phyloP scores from a whole-genome alignment of 2,329 filamentous ascomycete species.

The Cordyceps cicadae region DNA sequence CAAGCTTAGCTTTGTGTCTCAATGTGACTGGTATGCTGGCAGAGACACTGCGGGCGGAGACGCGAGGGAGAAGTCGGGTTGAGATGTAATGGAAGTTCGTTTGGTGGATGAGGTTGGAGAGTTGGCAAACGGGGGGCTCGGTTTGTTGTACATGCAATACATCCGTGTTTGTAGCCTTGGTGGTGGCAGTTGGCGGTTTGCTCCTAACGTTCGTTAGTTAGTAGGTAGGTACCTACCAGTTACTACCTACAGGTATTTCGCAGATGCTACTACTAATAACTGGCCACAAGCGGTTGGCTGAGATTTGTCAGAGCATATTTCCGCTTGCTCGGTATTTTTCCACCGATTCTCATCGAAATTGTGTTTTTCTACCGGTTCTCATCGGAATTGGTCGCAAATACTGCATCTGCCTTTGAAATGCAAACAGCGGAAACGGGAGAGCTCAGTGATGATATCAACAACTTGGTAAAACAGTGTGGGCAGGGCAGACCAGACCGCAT shows the following conservation, averaged over 20 bases:
- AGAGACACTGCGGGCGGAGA: not conserved
- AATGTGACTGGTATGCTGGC: conserved; percentile 4
- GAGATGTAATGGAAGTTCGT: not conserved
- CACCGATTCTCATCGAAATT: not conserved
- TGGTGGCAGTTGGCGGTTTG: not conserved
- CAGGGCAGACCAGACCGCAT: too few relatives aligned
- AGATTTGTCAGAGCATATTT: too few relatives aligned
- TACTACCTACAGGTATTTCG: too few relatives aligned
- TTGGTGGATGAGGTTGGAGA: not conserved
- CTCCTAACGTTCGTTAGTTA: not conserved
- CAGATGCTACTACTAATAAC: too few relatives aligned
- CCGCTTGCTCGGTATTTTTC: too few relatives aligned
- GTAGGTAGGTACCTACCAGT: not conserved
- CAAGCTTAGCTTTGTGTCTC: not conserved
- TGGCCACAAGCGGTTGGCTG: too few relatives aligned
- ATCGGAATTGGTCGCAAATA: not conserved
- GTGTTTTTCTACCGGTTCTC: too few relatives aligned
- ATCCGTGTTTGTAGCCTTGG: not conserved
- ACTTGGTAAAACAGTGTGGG: too few relatives aligned
- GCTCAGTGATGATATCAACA: too few relatives aligned
- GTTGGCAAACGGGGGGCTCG: not conserved
- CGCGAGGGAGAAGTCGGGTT: not conserved
- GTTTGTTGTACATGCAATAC: not conserved
- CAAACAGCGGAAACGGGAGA: not conserved
- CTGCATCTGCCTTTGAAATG: not conserved